Evolutionary conservation across 169 alveolate genomes (phyloP).

Genomic region (Plasmodium blacklocki): DNA sequence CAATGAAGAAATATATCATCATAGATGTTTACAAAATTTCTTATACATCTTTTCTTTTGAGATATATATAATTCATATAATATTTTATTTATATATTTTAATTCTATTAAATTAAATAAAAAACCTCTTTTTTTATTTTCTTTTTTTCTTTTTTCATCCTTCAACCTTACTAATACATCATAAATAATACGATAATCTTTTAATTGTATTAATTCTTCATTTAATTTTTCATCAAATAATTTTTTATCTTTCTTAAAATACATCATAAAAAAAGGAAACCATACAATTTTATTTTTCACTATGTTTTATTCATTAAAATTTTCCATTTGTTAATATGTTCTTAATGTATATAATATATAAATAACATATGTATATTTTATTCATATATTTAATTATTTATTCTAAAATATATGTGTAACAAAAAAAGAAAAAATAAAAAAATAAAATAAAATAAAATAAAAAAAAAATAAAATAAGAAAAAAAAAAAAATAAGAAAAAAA

Average conservation of each 20-base stretch:
- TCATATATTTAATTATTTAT: too few relatives aligned
- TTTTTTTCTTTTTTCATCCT: not conserved
- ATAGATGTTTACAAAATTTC: slow-evolving; percentile 6
- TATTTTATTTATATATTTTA: slow-evolving; percentile 37
- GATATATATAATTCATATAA: slow-evolving; percentile 10
- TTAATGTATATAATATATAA: too few relatives aligned
- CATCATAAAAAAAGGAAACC: slow-evolving; percentile 10
- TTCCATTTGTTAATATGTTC: too few relatives aligned
- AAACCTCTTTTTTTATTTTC: slow-evolving; percentile 22
- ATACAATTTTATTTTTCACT: too few relatives aligned
- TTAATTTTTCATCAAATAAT: slow-evolving; percentile 2
- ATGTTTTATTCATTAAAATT: too few relatives aligned
- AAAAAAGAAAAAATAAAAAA: too few relatives aligned
- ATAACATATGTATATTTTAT: too few relatives aligned
- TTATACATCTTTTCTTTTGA: slow-evolving; percentile 7
- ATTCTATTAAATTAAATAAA: slow-evolving; percentile 48
- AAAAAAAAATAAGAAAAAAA: too few relatives aligned
- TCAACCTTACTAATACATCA: slow-evolving; percentile 2
- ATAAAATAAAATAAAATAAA: too few relatives aligned
- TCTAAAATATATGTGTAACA: too few relatives aligned
- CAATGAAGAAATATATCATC: not conserved
- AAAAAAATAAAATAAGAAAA: too few relatives aligned
- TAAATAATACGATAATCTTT: slow-evolving; percentile 24
- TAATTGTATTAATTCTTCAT: slow-evolving; percentile 26
- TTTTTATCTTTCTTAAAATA: slow-evolving; percentile 14